Evolutionary conservation across 108 stramenopile species (phyloP).

Genomic region (Epithemia pelagica): DNA sequence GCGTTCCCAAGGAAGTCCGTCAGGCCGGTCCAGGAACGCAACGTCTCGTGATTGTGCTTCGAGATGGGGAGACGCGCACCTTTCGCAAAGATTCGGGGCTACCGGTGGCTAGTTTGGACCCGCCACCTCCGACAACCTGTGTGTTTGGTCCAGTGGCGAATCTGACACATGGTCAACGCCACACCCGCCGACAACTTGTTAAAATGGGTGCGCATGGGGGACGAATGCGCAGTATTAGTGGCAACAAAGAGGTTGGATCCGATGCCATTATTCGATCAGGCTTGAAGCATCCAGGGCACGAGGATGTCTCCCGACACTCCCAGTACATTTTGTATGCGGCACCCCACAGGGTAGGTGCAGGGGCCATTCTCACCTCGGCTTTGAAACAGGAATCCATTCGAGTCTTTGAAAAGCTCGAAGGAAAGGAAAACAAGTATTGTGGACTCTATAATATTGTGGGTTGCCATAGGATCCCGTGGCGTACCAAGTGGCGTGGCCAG

Average conservation of each 20-base stretch:
- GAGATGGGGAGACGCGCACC: slow-evolving; percentile 16
- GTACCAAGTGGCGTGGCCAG: too few relatives aligned
- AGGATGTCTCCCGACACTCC: not conserved
- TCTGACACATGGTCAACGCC: slow-evolving; percentile 1
- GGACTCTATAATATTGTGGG: too few relatives aligned
- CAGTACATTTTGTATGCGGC: slow-evolving; percentile 1
- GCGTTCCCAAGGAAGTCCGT: slow-evolving; percentile 24
- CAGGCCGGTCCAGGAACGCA: slow-evolving; percentile 1
- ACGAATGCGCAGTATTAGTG: slow-evolving; percentile 40
- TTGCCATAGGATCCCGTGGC: too few relatives aligned
- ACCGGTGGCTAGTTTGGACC: slow-evolving; percentile 16
- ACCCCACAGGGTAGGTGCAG: not conserved
- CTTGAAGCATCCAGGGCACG: not conserved
- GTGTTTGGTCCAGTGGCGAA: not conserved
- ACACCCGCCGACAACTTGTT: not conserved
- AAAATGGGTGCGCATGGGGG: slow-evolving; percentile 4
- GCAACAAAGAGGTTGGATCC: slow-evolving; percentile 37
- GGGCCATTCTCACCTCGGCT: not conserved
- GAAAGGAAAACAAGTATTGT: too few relatives aligned
- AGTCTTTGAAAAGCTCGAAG: too few relatives aligned
- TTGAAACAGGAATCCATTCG: not conserved
- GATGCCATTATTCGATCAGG: slow-evolving; percentile 46
- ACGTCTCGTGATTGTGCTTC: slow-evolving; percentile 38
- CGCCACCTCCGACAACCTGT: not conserved
- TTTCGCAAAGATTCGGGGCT: slow-evolving; percentile 30